Base-by-base conservation (phyloP, 2,329 filamentous ascomycete genomes). In the Xylaria sp. region DNA sequence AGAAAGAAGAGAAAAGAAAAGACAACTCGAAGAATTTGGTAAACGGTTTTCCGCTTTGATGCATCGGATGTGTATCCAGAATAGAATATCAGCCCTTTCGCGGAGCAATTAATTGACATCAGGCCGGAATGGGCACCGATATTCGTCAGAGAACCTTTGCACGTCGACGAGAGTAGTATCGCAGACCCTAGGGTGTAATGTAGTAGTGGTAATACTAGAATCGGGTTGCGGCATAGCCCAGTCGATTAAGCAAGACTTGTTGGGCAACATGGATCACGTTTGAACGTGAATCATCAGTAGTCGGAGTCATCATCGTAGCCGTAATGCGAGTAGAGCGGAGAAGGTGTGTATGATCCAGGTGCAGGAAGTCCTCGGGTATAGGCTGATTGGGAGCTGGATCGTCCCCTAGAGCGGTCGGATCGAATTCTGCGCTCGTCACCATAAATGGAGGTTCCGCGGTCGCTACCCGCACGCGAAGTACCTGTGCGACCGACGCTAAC, bases 351-450 rank as follows among this genome's bases (percentile, higher is more conserved):
- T n/a, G 64, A 67, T 46, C 46, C 43, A 48, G 69, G 67, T 13
- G 71, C 71, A 2, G 71, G 71, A 23, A 73, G 69, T 70, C 70
- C 72, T 51, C 80, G 80, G 1, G 78, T 74, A 72, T 78, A 84
- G 18, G 85, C 86, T 66, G 86, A 82, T 67, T 86, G 86, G 67
- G 86, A 89, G 39, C 80, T 81, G 23, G 84, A 82, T 64, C 84
- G 85, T 65, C 78, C 78, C 56, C 83, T 85, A 69, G 86, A 80
- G 9, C 83, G 81, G 25, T 86, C 85, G 23, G 80, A 74, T 55
- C 69, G 72, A 48, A 84, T 71, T 41, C 76, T 78, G 39, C 81
- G 80, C 60, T 88, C 86, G 31, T 89, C 86, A 3, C 83, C 79
- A 64, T 85, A 85, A 41, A 72, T 62, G 2, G 83, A 77, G 62